Conservation (phyloP, 2,329 filamentous ascomycete species). For the Fusarium multiceps region DNA sequence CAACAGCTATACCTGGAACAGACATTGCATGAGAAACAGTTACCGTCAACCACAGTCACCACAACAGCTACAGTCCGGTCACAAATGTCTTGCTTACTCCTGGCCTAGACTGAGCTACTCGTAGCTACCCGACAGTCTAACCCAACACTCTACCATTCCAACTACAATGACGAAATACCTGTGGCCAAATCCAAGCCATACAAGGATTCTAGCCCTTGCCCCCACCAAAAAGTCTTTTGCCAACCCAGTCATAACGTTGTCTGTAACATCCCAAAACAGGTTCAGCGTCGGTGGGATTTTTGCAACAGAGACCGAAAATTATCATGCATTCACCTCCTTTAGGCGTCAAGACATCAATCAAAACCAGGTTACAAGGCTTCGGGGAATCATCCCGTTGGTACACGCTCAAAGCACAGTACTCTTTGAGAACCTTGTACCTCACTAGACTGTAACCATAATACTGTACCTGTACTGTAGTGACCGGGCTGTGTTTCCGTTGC, state of each 20-base stretch:
- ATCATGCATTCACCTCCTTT: conserved; percentile 18
- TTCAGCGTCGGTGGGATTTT: conserved; percentile 31
- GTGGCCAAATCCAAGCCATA: conserved; percentile 18
- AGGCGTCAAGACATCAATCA: conserved; percentile 14
- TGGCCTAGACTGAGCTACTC: background rate
- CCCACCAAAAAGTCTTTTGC: conserved; percentile 33
- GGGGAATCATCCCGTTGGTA: conserved; percentile 7
- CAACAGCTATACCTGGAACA: background rate
- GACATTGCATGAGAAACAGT: background rate
- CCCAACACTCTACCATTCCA: background rate
- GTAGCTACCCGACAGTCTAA: background rate
- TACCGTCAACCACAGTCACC: background rate
- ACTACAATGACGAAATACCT: conserved; percentile 43
- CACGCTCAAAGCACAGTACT: background rate
- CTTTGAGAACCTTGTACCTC: conserved; percentile 12
- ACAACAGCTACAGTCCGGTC: background rate
- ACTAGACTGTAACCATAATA: conserved; percentile 8
- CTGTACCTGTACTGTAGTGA: background rate
- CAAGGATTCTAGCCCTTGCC: conserved; percentile 39
- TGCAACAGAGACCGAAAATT: conserved; percentile 13
- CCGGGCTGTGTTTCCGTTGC: background rate
- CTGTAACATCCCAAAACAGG: conserved; percentile 16
- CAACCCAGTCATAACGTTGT: conserved; percentile 13
- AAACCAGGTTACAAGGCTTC: conserved; percentile 2
- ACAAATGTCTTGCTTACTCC: background rate